Conservation (phyloP, 768 basidiomycete genomes). For the Tubosaeta sp. region DNA sequence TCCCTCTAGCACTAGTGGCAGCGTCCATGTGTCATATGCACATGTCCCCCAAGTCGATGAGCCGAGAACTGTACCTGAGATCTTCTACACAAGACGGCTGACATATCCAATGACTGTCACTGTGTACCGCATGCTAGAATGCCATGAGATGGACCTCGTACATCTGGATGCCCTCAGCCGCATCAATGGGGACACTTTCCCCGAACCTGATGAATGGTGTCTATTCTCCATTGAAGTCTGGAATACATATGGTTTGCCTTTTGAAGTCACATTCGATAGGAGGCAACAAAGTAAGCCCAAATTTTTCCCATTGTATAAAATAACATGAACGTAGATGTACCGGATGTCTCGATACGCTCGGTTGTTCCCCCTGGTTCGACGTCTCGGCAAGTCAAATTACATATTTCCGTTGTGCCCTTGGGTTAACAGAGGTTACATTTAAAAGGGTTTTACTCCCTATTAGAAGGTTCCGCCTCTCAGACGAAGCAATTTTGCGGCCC, state of each 20-base stretch:
- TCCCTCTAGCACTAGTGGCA: conserved; percentile 61
- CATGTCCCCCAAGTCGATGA: conserved; percentile 46
- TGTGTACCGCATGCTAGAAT: conserved; percentile 93
- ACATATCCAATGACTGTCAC: conserved; percentile 88
- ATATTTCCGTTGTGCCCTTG: not conserved
- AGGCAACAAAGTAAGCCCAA: conserved; percentile 52
- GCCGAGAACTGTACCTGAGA: conserved; percentile 34
- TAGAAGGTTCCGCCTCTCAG: conserved; percentile 60
- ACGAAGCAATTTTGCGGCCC: conserved; percentile 52
- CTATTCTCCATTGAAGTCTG: conserved; percentile 86
- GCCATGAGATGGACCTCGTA: conserved; percentile 75
- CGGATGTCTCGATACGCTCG: conserved; percentile 42
- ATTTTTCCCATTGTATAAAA: not conserved
- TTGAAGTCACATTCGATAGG: conserved; percentile 79
- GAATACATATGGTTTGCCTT: conserved; percentile 88
- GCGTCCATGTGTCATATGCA: conserved; percentile 82
- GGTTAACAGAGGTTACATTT: conserved; percentile 1
- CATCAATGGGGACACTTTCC: conserved; percentile 22
- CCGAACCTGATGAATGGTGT: conserved; percentile 66
- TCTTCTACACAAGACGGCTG: conserved; percentile 84
- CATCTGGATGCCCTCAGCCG: conserved; percentile 42
- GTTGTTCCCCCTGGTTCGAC: conserved; percentile 87
- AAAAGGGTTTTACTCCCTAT: conserved; percentile 66
- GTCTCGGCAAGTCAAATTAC: conserved; percentile 50
- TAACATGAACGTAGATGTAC: conserved; percentile 32